Evolutionary conservation across 306 rosid genomes (phyloP).

Genomic region (Vachellia pachyceras): DNA sequence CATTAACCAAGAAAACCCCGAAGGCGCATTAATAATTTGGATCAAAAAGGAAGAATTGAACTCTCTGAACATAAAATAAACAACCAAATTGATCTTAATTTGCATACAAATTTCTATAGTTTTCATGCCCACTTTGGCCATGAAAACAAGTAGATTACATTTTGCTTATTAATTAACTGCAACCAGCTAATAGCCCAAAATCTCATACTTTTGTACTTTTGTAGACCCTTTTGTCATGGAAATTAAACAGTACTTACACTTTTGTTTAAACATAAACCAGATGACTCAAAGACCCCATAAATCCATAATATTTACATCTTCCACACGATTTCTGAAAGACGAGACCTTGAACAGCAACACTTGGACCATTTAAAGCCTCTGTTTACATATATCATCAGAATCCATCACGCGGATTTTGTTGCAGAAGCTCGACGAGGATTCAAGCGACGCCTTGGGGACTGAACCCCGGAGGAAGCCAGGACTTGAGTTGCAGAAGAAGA

Average conservation of each 20-base stretch:
- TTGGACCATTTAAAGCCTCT: background rate
- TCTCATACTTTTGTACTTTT: slow-evolving; percentile 10
- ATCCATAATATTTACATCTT: slow-evolving; percentile 49
- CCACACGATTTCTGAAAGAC: slow-evolving; percentile 22
- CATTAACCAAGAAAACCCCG: background rate
- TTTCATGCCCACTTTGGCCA: slow-evolving; percentile 36
- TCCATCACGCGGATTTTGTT: background rate
- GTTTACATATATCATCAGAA: background rate
- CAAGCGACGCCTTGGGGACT: slow-evolving; percentile 59
- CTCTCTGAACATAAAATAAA: background rate
- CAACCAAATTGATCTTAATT: slow-evolving; percentile 1
- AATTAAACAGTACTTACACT: slow-evolving; percentile 1
- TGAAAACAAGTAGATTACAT: slow-evolving; percentile 30
- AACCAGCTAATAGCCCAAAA: background rate
- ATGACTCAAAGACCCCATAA: slow-evolving; percentile 10
- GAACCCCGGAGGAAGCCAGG: slow-evolving; percentile 58
- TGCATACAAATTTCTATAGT: slow-evolving; percentile 2
- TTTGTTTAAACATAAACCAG: slow-evolving; percentile 22
- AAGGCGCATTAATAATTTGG: too few species aligned
- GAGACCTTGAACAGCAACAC: slow-evolving; percentile 4
- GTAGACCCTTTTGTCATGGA: slow-evolving; percentile 48
- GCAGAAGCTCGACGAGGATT: slow-evolving; percentile 56
- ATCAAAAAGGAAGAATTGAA: background rate
- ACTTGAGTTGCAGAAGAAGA: slow-evolving; percentile 55
- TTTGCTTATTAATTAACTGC: background rate